These are phyloP conservation scores for Caloboletus firmus DNA, from an alignment of 1,284 basidiomycete species.

Conservation along the genomic window DNA sequence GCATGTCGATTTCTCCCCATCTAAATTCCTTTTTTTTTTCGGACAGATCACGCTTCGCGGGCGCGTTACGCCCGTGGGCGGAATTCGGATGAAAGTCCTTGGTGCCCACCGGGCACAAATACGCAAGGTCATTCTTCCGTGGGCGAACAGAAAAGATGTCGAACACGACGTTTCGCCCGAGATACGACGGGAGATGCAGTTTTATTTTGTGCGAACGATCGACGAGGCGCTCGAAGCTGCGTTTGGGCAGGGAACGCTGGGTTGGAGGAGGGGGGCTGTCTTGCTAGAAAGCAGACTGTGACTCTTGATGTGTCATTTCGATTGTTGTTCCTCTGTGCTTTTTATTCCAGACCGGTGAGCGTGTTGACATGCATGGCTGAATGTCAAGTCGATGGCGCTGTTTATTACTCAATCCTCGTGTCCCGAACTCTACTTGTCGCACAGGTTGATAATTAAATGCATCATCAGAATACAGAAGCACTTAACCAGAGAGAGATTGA, in stretches of 20 bases:
- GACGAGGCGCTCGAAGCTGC: conserved; percentile 80
- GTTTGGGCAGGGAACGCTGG: conserved; percentile 65
- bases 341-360: not conserved
- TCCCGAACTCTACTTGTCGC: not conserved
- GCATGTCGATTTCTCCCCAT: not conserved
- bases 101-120: conserved; percentile 84
- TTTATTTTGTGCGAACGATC: conserved; percentile 77
- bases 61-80: conserved; percentile 78
- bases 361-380: not conserved
- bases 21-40: not conserved
- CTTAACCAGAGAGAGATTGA: conserved; percentile 22
- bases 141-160: conserved; percentile 81
- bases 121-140: conserved; percentile 78
- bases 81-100: conserved; percentile 63
- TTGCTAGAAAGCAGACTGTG: conserved; percentile 58
- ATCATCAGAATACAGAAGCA: conserved; percentile 2
- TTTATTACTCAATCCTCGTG: not conserved
- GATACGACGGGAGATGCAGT: conserved; percentile 71
- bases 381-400: not conserved
- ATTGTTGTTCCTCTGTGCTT: not conserved
- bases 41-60: conserved; percentile 75
- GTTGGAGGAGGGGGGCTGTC: conserved; percentile 54
- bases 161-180: conserved; percentile 78
- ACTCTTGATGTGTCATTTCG: not conserved
- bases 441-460: not conserved